Percentiles rank a stretch among this genome's conserved stretches.
Evolutionary conservation across 2,329 filamentous ascomycete genomes (phyloP).

Genomic region (Sporothrix phasma): DNA sequence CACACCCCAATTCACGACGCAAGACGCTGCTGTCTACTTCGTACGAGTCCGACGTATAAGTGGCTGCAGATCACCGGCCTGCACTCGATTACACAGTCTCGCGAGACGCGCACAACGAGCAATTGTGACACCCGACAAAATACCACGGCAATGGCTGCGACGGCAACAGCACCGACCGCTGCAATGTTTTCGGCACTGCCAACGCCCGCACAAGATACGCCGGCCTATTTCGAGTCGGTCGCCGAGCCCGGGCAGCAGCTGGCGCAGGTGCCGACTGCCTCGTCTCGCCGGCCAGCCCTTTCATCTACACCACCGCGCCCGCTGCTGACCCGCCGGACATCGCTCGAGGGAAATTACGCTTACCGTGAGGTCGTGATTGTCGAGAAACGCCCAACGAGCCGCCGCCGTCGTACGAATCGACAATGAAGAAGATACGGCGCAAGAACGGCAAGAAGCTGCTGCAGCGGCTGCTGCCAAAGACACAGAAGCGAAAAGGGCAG

Average conservation of each 20-base stretch:
- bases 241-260: neutral
- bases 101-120: neutral
- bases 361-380: conserved; percentile 43
- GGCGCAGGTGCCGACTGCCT: neutral
- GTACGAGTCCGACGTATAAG: neutral
- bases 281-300: conserved; percentile 5
- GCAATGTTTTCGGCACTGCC: neutral
- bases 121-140: neutral
- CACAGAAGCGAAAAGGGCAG: neutral
- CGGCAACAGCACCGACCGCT: neutral
- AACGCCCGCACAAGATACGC: neutral
- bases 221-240: neutral
- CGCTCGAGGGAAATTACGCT: conserved; percentile 46
- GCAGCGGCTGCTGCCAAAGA: neutral
- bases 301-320: conserved; percentile 18
- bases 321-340: conserved; percentile 35
- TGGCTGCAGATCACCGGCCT: neutral
- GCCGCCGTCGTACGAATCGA: conserved; percentile 37
- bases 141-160: neutral
- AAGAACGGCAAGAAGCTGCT: conserved; percentile 16
- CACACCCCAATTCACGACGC: neutral
- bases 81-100: neutral
- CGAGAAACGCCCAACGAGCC: conserved; percentile 34
- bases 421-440: conserved; percentile 23
- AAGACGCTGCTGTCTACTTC: too few species aligned